Evolutionary conservation across 2,329 filamentous ascomycete species (phyloP), one percentile per base, ranked within the genome.

Genomic region (Botrytis aclada): DNA sequence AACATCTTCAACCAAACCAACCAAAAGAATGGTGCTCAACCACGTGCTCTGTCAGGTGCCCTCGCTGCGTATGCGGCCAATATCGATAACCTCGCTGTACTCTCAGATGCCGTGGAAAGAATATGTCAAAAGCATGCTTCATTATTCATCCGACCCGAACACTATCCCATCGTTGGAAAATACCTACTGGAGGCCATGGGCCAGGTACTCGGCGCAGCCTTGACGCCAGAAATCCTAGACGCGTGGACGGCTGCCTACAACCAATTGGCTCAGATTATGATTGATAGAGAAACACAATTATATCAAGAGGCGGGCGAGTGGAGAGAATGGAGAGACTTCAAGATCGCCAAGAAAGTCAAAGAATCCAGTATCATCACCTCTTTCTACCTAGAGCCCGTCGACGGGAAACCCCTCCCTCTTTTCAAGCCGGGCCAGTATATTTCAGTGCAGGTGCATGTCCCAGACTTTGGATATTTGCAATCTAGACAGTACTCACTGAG

Each of bases 81-180:
- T 81, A 91, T 95, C 79, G 91, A 93, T 81, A 86, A 93, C 79
- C 85, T 93, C 0, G 86, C 85, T 64, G 87, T 84, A 32, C 84
- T 94, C 7, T 81, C 81, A 20, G 84, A 87, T 45, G 83, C 83
- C 47, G 84, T 88, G 22, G 90, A 93, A 81, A 87, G 90, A 78
- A 94, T 95, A 76, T 90, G 90, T 73, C 88, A 94, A 78, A 94
- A 94, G 83, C 92, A 95, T 79, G 91, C 86, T 37, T 91, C 88
- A 1, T 85, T 95, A n/a, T 88, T 88, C 79, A 87, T 95, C 78
- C 83, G 85, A 75, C 86, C 92, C 0, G 90, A 89, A 34, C 89
- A 94, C 70, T 95, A 95, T 80, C 82, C 85, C 70, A 86, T 93
- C 45, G 92, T 95, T 2, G 92, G 90, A 60, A 86, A 88, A 75